Percentiles rank a stretch among this genome's conserved stretches.
Conservation (phyloP, 129 eudicot genomes). For the Chrysanthemum makinoi region DNA sequence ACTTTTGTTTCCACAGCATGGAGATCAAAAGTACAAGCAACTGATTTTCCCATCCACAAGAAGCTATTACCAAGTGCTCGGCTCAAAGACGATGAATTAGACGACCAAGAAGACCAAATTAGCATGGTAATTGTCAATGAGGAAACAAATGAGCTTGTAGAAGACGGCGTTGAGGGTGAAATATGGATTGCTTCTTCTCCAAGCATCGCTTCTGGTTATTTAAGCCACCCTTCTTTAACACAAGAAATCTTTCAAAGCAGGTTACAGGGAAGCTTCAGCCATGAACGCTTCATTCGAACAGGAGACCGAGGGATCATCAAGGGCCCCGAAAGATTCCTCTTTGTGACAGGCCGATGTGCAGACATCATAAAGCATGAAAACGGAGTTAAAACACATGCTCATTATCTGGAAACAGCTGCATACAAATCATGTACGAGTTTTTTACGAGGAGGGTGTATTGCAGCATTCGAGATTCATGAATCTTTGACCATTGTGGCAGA, state of each 20-base stretch:
- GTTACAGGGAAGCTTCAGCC: slow-evolving; percentile 34
- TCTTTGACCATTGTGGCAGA: slow-evolving; percentile 50
- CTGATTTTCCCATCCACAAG: slow-evolving; percentile 39
- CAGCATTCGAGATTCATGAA: slow-evolving; percentile 42
- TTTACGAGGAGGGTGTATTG: slow-evolving; percentile 70
- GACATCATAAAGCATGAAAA: slow-evolving; percentile 50
- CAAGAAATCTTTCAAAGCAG: slow-evolving; percentile 47
- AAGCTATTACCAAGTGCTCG: slow-evolving; percentile 74
- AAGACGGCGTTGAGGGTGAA: slow-evolving; percentile 74
- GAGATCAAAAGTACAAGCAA: slow-evolving; percentile 41
- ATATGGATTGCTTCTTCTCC: slow-evolving; percentile 72
- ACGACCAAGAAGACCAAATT: slow-evolving; percentile 43
- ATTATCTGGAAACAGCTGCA: slow-evolving; percentile 67
- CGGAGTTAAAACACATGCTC: slow-evolving; percentile 54
- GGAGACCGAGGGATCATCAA: slow-evolving; percentile 68
- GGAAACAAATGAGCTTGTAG: slow-evolving; percentile 52
- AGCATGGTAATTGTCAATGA: slow-evolving; percentile 57
- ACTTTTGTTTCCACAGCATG: slow-evolving; percentile 82
- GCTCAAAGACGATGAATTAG: slow-evolving; percentile 37
- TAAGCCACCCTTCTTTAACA: slow-evolving; percentile 61
- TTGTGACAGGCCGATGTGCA: slow-evolving; percentile 58
- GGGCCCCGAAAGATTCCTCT: slow-evolving; percentile 62
- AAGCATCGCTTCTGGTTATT: slow-evolving; percentile 68
- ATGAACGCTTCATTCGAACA: slow-evolving; percentile 47
- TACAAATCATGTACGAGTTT: slow-evolving; percentile 44